Percentiles rank a stretch among this genome's conserved stretches.
These are phyloP conservation scores for Colletotrichum incanum DNA, from an alignment of 2,329 filamentous ascomycete genomes.

Conservation along the genomic window DNA sequence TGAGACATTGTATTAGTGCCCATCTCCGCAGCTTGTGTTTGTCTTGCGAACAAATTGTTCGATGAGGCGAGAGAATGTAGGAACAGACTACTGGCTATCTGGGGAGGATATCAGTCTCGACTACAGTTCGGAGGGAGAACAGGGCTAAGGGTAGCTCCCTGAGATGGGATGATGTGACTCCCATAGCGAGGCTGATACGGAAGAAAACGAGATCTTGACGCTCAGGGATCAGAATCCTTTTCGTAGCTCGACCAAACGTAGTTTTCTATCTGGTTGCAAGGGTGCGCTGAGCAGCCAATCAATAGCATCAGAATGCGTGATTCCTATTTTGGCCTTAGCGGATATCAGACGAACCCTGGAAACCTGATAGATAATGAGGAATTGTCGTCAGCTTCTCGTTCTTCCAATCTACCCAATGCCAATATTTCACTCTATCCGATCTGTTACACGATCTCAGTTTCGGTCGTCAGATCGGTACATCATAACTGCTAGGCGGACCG, in stretches of 20 bases:
- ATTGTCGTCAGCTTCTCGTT: not conserved
- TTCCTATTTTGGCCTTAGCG: conserved; percentile 13
- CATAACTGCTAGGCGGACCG: too few species aligned
- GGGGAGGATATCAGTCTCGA: not conserved
- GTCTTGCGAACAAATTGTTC: too few species aligned
- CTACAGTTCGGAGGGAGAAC: not conserved
- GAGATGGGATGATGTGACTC: too few species aligned
- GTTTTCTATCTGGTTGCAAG: too few species aligned
- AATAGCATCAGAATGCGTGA: not conserved
- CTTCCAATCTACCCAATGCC: not conserved
- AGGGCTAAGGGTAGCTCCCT: not conserved
- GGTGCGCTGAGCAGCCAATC: not conserved
- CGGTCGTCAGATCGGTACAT: not conserved
- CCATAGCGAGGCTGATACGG: not conserved
- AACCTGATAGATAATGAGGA: too few species aligned
- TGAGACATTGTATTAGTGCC: not conserved
- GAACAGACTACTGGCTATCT: too few species aligned
- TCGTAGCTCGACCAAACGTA: not conserved
- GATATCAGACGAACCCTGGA: too few species aligned
- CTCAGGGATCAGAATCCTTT: conserved; percentile 3
- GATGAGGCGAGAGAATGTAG: too few species aligned
- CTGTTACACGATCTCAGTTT: not conserved
- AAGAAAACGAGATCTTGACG: not conserved
- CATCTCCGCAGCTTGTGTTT: not conserved
- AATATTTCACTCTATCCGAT: too few species aligned